Conservation (phyloP, 192 early-diverging fungal species). For the Backusella morwellensis region DNA sequence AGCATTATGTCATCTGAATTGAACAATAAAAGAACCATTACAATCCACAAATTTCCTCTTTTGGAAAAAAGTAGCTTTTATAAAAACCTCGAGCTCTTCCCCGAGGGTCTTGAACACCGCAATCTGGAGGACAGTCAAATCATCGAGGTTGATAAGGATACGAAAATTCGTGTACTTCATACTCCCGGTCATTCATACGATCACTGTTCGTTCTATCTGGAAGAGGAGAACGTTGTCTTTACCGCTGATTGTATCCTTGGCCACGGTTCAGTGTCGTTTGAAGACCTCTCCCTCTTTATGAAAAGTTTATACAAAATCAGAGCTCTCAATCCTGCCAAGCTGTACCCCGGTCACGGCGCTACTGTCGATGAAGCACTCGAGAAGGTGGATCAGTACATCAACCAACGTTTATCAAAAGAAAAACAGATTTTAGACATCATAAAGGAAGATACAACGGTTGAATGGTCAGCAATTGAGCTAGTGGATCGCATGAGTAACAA, state of each 20-base stretch:
- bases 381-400: constrained; percentile 73
- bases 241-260: constrained; percentile 85
- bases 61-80: neutral
- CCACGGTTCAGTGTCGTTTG: constrained; percentile 77
- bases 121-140: constrained; percentile 53
- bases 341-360: constrained; percentile 75
- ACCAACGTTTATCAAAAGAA: constrained; percentile 74
- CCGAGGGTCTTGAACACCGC: constrained; percentile 8
- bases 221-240: constrained; percentile 67
- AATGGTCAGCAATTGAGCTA: neutral
- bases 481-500: neutral
- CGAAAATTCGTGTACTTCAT: constrained; percentile 57
- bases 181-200: constrained; percentile 84
- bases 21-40: constrained; percentile 14
- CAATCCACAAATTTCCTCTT: constrained; percentile 16
- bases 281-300: constrained; percentile 72
- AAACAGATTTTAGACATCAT: constrained; percentile 58
- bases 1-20: constrained; percentile 34
- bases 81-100: constrained; percentile 25
- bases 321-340: constrained; percentile 33
- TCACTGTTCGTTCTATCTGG: constrained; percentile 69
- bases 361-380: constrained; percentile 60
- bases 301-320: constrained; percentile 55
- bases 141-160: constrained; percentile 56
- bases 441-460: neutral